A percentile compares a stretch with the other conserved stretches of the same genome.
These are phyloP conservation scores for Didymella exigua DNA, from an alignment of 2,329 filamentous ascomycete species.

Conservation along the genomic window DNA sequence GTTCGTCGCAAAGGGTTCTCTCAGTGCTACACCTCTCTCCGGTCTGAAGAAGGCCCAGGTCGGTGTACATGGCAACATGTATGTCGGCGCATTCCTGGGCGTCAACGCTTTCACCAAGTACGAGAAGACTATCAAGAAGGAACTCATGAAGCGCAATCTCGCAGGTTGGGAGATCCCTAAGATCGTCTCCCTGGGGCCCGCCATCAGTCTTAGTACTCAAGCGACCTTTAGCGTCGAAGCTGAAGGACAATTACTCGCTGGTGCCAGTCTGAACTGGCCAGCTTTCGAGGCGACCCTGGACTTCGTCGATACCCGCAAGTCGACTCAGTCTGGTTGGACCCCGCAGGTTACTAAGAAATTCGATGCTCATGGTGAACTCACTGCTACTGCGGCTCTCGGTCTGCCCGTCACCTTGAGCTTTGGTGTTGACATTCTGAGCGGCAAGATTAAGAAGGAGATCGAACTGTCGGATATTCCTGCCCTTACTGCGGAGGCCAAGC, in stretches of 20 bases:
- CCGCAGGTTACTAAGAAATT: slow-evolving; percentile 11
- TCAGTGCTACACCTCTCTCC: slow-evolving; percentile 12
- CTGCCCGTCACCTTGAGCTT: slow-evolving; percentile 12
- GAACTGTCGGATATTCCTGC: slow-evolving; percentile 12
- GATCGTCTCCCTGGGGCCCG: slow-evolving; percentile 9
- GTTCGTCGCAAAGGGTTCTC: slow-evolving; percentile 11
- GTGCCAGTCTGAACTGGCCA: slow-evolving; percentile 12
- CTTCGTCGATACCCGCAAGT: slow-evolving; percentile 10
- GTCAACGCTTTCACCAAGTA: slow-evolving; percentile 12
- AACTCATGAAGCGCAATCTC: slow-evolving; percentile 7
- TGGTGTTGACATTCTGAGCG: slow-evolving; percentile 6
- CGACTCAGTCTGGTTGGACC: slow-evolving; percentile 12
- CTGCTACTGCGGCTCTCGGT: slow-evolving; percentile 11
- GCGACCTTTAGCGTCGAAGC: slow-evolving; percentile 13
- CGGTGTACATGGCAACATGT: slow-evolving; percentile 12
- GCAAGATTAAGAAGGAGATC: slow-evolving; percentile 9
- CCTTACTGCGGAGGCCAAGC: slow-evolving; percentile 13
- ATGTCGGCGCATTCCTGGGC: slow-evolving; percentile 11
- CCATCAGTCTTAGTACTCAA: slow-evolving; percentile 4
- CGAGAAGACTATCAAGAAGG: slow-evolving; percentile 13
- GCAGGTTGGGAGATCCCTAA: slow-evolving; percentile 12
- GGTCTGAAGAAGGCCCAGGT: slow-evolving; percentile 15
- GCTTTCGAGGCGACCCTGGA: slow-evolving; percentile 8
- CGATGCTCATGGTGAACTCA: slow-evolving; percentile 10
- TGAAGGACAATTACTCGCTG: slow-evolving; percentile 11